These are phyloP conservation scores for Jimgerdemannia flammicorona DNA, from an alignment of 192 early-diverging fungal genomes.

Conservation along the genomic window DNA sequence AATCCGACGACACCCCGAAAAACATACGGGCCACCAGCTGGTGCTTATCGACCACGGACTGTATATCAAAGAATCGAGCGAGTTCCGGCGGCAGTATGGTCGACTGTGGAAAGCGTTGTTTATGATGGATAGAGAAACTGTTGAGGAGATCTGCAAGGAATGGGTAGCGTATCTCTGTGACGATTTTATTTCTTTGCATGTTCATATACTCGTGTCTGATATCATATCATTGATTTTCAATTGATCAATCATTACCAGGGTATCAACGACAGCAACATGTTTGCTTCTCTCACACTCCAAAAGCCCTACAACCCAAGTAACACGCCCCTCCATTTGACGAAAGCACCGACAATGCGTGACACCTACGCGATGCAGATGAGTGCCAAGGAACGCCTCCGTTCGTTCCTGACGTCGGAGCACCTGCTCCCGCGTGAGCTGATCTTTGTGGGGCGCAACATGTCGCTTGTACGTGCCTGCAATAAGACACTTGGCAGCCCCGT, in stretches of 20 bases:
- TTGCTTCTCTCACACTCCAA: slow-evolving; percentile 66
- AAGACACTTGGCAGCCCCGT: slow-evolving; percentile 81
- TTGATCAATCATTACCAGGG: slow-evolving; percentile 23
- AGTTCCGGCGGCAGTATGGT: slow-evolving; percentile 77
- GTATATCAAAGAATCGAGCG: slow-evolving; percentile 69
- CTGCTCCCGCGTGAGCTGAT: slow-evolving; percentile 84
- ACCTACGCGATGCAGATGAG: slow-evolving; percentile 73
- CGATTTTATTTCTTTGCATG: not conserved
- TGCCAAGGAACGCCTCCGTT: slow-evolving; percentile 65
- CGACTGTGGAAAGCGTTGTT: slow-evolving; percentile 84
- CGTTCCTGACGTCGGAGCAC: slow-evolving; percentile 68
- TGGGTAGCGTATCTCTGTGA: slow-evolving; percentile 46
- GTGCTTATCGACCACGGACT: slow-evolving; percentile 90
- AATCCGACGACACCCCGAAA: slow-evolving; percentile 60
- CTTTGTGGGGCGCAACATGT: slow-evolving; percentile 87
- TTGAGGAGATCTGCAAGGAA: slow-evolving; percentile 56
- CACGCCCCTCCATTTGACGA: slow-evolving; percentile 31
- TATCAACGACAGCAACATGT: slow-evolving; percentile 55
- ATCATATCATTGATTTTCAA: not conserved
- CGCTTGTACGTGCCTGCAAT: slow-evolving; percentile 83
- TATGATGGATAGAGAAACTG: slow-evolving; percentile 58
- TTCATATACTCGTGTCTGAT: slow-evolving; percentile 17
- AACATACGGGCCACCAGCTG: slow-evolving; percentile 34
- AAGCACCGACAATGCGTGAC: slow-evolving; percentile 40
- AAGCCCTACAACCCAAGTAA: slow-evolving; percentile 58